Percentiles rank a stretch among this genome's conserved stretches.
phyloP scores from a whole-genome alignment of 2,329 filamentous ascomycete genomes.

The Plenodomus lindquistii region DNA sequence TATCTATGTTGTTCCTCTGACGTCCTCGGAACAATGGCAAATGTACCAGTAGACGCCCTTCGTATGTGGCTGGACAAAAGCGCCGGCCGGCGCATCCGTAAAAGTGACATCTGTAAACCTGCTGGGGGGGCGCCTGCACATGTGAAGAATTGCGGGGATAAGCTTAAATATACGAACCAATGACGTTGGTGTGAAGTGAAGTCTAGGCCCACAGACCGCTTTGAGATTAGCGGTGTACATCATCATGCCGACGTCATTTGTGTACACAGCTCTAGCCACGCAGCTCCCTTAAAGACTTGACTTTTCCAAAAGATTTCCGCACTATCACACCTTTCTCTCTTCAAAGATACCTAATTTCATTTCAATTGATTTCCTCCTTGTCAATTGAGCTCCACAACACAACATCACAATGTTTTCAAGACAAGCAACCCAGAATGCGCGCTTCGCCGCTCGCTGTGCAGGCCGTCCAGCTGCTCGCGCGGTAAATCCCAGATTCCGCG shows the following conservation, averaged over 20 bases:
- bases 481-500: conserved; percentile 31
- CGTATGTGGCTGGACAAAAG: not conserved
- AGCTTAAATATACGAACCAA: not conserved
- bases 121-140: not conserved
- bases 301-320: not conserved
- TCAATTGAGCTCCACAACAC: conserved; percentile 1
- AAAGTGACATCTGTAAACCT: not conserved
- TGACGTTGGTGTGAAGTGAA: not conserved
- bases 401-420: conserved; percentile 34
- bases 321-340: conserved; percentile 3
- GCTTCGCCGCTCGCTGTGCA: conserved; percentile 33
- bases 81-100: not conserved
- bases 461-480: conserved; percentile 30
- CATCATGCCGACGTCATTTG: conserved; percentile 17
- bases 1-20: no score
- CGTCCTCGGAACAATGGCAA: not conserved
- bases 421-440: conserved; percentile 38
- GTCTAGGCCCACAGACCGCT: not conserved
- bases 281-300: conserved; percentile 7
- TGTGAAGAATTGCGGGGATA: not conserved
- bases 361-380: conserved; percentile 1
- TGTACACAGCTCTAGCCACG: not conserved
- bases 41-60: not conserved
- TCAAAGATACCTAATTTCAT: conserved; percentile 7
- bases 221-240: conserved; percentile 7